phyloP scores from a whole-genome alignment of 2,329 filamentous ascomycete genomes.

The Fusarium piperis region DNA sequence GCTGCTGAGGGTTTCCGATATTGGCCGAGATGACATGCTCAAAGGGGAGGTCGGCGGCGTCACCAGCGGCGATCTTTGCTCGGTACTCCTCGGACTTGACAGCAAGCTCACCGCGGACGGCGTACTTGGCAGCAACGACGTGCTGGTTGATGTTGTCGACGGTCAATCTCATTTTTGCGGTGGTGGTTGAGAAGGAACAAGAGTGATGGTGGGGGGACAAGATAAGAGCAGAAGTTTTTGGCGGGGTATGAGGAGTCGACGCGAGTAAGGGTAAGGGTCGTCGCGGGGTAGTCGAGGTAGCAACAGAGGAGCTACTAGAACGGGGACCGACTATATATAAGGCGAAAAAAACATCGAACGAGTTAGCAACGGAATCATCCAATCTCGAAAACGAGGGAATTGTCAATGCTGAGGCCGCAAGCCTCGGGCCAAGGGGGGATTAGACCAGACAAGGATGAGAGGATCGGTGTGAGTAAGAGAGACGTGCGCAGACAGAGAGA shows the following conservation, averaged over 20 bases:
- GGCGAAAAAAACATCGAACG: slow-evolving; percentile 31
- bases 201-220: slow-evolving; percentile 26
- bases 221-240: slow-evolving; percentile 37
- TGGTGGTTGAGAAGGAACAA: slow-evolving; percentile 46
- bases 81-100: slow-evolving; percentile 93
- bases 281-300: slow-evolving; percentile 41
- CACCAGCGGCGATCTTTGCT: slow-evolving; percentile 72
- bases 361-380: slow-evolving; percentile 37
- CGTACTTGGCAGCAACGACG: slow-evolving; percentile 89
- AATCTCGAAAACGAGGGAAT: slow-evolving; percentile 15
- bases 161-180: slow-evolving; percentile 63
- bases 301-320: slow-evolving; percentile 35
- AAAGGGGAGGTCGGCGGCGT: slow-evolving; percentile 74
- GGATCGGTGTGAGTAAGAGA: slow-evolving; percentile 23
- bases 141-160: slow-evolving; percentile 92
- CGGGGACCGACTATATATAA: slow-evolving; percentile 28
- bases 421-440: slow-evolving; percentile 23
- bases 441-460: slow-evolving; percentile 31
- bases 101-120: slow-evolving; percentile 94
- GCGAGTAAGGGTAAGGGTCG: slow-evolving; percentile 37
- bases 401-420: slow-evolving; percentile 30
- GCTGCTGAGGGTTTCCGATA: slow-evolving; percentile 98
- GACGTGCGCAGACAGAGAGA: not conserved
- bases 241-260: slow-evolving; percentile 38
- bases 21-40: slow-evolving; percentile 94